These are phyloP conservation scores for Phaeosphaeriaceae sp. DNA, from an alignment of 2,329 filamentous ascomycete species.

Conservation along the genomic window DNA sequence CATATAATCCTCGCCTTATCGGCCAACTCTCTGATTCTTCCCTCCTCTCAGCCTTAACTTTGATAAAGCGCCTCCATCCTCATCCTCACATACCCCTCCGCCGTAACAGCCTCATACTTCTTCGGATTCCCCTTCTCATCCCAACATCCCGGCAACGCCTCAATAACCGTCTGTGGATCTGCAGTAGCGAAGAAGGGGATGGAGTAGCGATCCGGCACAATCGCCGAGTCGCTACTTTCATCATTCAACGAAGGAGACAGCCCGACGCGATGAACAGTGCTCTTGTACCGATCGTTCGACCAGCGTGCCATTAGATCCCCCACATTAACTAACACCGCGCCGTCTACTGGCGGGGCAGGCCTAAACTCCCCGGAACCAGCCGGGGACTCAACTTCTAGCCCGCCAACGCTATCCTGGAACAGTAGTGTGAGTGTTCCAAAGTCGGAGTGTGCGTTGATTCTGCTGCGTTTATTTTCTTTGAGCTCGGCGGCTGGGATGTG, in stretches of 20 bases:
- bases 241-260: too few species aligned
- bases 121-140: conserved; percentile 28
- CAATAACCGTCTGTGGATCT: conserved; percentile 48
- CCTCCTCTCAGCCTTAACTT: neutral
- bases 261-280: conserved; percentile 50
- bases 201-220: conserved; percentile 47
- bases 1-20: too few species aligned
- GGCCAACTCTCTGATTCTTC: too few species aligned
- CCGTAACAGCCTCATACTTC: conserved; percentile 50
- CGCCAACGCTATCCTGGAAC: conserved; percentile 52
- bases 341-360: conserved; percentile 37
- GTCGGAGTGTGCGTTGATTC: conserved; percentile 53
- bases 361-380: conserved; percentile 33
- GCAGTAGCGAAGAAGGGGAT: conserved; percentile 52
- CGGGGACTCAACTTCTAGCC: conserved; percentile 48
- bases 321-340: conserved; percentile 48
- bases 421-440: conserved; percentile 52
- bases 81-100: conserved; percentile 42
- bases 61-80: conserved; percentile 27
- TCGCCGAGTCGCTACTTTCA: too few species aligned
- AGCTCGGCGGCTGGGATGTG: conserved; percentile 38
- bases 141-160: conserved; percentile 45
- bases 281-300: conserved; percentile 46
- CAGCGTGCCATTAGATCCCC: conserved; percentile 51
- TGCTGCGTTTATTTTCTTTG: conserved; percentile 19